Base-by-base conservation (phyloP, 2,329 filamentous ascomycete genomes). In the Colletotrichum sp. region DNA sequence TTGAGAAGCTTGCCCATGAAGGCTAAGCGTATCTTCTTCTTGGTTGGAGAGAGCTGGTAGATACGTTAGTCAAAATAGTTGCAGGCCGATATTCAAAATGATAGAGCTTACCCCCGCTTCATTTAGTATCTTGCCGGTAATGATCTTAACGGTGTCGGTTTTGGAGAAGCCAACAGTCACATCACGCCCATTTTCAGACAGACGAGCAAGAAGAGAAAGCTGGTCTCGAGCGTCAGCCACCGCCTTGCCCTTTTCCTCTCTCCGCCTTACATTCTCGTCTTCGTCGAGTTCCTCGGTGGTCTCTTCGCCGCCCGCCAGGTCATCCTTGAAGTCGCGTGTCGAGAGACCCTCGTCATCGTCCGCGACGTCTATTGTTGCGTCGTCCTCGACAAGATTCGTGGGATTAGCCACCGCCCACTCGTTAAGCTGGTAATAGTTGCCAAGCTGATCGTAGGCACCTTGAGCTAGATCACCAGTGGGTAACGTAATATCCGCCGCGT, bases 1-100 rank as follows among this genome's bases (percentile, higher is more conserved):
- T 93, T 92, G 62, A 98, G 89, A 67, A 96, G 91, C 82, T 93
- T 95, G 79, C 96, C 96, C 84, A 97, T 90, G 83, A 98, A 98
- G 24, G 92, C 93, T 75, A 98, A 90, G 70, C 92, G 92, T 67
- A 98, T 87, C 64, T 88, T 90, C 77, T 91, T 92, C 60, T 86
- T 87, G 9, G 87, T 52, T 13, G n/a, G 82, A 3, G 89, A 84
- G 36, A 96, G 86, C 93, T 94, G 79, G 21, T 52, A 18, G 10
- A 70, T 32, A 8, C 13, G 68, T 63, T 16, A 70, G 65, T 16
- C 13, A 10, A 6, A 10, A 24, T 32, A 10, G 10, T 6, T 24
- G n/a, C 26, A 13, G 18, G 62, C 44, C n/a, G 44, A 52, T 13
- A 52, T 57, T n/a, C 12, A n/a, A 68, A n/a, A 21, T 12, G 15